Percentiles rank a stretch among this genome's conserved stretches.
Evolutionary conservation across 345 rosid genomes (phyloP).

Genomic region (Syzygium aqueum): DNA sequence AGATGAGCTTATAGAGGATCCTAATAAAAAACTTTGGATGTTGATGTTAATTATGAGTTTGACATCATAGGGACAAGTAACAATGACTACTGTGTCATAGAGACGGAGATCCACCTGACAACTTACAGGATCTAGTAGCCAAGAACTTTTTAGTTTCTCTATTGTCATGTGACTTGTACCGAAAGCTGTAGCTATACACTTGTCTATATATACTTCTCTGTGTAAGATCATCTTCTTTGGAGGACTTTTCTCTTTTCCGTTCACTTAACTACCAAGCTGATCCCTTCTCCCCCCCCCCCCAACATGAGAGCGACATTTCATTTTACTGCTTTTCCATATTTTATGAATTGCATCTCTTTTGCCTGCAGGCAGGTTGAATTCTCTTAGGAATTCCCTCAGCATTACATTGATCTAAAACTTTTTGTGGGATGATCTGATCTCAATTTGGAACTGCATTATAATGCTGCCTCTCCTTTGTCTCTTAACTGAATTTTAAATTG

Average conservation of each 20-base stretch:
- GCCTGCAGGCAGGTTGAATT: background rate
- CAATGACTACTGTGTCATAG: background rate
- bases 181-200: background rate
- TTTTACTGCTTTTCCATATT: background rate
- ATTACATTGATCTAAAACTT: background rate
- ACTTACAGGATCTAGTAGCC: background rate
- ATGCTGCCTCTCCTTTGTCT: background rate
- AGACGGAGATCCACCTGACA: background rate
- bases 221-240: background rate
- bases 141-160: background rate
- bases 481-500: background rate
- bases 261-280: background rate
- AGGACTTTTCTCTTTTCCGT: background rate
- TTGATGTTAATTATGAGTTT: background rate
- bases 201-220: background rate
- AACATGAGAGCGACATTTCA: background rate
- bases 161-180: background rate
- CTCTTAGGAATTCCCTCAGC: background rate
- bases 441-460: background rate
- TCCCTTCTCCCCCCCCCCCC: too few relatives aligned
- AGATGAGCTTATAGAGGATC: slow-evolving; percentile 42
- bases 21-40: background rate
- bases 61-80: background rate
- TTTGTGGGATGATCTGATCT: background rate
- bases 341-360: background rate